Evolutionary conservation across 2,329 filamentous ascomycete genomes (phyloP).

Genomic region (Colletotrichum sp.): DNA sequence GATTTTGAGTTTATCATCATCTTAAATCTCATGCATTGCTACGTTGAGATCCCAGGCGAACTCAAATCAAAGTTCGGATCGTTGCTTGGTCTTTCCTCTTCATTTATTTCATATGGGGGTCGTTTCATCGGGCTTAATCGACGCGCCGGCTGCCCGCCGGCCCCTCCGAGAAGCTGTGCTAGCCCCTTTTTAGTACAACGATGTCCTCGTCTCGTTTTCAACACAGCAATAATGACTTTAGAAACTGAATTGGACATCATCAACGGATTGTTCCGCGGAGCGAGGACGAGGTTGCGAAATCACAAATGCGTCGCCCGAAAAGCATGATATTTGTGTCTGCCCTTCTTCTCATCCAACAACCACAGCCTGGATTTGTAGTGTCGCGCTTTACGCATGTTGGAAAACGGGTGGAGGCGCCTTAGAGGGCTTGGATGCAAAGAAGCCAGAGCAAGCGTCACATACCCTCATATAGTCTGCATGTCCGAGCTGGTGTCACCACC

Average conservation of each 20-base stretch:
- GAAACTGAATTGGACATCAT: not conserved
- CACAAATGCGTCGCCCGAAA: not conserved
- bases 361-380: not conserved
- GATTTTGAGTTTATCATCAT: not conserved
- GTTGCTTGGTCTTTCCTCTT: not conserved
- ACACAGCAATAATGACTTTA: not conserved
- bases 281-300: no score
- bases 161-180: not conserved
- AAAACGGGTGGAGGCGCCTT: no score
- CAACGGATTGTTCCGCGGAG: no score
- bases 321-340: not conserved
- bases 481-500: accelerated
- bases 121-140: not conserved
- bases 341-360: not conserved
- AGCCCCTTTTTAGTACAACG: not conserved
- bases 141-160: not conserved
- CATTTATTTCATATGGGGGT: not conserved
- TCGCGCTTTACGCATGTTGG: not conserved
- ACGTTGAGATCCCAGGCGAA: not conserved
- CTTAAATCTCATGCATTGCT: not conserved
- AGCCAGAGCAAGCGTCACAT: accelerated
- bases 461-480: accelerated
- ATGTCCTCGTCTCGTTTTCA: not conserved
- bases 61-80: not conserved
- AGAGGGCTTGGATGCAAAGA: not conserved